Percentiles rank a stretch among this genome's conserved stretches.
phyloP scores from a whole-genome alignment of 2,329 filamentous ascomycete genomes.

The Xylariales sp. region DNA sequence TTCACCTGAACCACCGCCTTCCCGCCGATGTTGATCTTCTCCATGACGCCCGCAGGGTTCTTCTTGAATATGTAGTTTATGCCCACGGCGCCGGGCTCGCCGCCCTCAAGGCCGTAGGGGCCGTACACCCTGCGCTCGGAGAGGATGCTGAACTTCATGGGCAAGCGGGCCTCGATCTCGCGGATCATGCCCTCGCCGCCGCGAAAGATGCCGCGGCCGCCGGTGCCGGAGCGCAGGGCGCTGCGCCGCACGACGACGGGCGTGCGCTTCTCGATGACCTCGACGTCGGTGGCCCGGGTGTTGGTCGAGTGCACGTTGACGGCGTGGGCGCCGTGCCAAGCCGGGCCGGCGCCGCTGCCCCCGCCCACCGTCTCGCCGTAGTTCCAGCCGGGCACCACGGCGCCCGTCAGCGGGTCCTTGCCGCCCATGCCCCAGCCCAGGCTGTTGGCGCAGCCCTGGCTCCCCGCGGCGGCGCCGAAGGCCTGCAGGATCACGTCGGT shows the following conservation, averaged over 20 bases:
- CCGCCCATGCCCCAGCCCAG: constrained; percentile 62
- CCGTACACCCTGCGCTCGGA: constrained; percentile 65
- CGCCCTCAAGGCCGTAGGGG: constrained; percentile 69
- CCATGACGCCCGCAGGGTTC: constrained; percentile 2
- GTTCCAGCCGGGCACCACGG: constrained; percentile 51
- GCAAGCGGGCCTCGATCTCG: constrained; percentile 68
- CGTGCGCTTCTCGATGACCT: constrained; percentile 67
- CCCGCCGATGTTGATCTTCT: constrained; percentile 8
- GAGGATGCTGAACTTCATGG: constrained; percentile 65
- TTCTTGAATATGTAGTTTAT: constrained; percentile 62
- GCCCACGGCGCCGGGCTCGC: constrained; percentile 62
- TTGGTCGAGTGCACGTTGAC: constrained; percentile 75
- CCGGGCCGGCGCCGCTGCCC: constrained; percentile 62
- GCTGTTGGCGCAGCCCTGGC: constrained; percentile 76
- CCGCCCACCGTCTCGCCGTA: constrained; percentile 76
- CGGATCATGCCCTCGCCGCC: constrained; percentile 66
- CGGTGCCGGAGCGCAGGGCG: constrained; percentile 50
- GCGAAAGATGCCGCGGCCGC: constrained; percentile 53
- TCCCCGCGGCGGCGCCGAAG: constrained; percentile 49
- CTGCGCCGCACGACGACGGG: constrained; percentile 65
- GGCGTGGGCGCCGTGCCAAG: constrained; percentile 63
- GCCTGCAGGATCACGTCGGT: constrained; percentile 15
- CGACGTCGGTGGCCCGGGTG: constrained; percentile 67
- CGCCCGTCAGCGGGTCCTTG: constrained; percentile 15
- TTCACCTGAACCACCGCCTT: constrained; percentile 11